Evolutionary conservation across 345 rosid species (phyloP), one percentile per base, ranked within the genome.

Genomic region (Odontarrhena argentea): DNA sequence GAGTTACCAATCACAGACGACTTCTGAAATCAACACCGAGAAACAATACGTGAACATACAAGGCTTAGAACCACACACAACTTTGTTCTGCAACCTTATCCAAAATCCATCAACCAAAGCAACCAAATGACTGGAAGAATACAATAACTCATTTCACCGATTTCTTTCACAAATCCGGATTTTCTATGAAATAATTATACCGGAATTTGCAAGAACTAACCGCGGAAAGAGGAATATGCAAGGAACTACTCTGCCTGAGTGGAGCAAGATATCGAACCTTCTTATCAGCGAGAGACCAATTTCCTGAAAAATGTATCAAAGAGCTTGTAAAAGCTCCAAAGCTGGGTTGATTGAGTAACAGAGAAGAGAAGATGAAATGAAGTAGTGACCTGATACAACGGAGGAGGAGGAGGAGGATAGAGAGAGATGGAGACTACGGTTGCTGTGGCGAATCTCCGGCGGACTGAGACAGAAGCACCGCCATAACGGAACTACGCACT

Each of bases 401-500:
- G 69, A 58, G 26, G 76, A 73, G 12, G 67, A 45, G 42, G 26
- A 60, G 14, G 70, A 58, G 6, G 55, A 51, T 45, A 53, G 1
- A 26, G 68, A 3, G 22, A 67, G 13, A 46, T 45, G 28, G 56
- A 65, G 54, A 42, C 44, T 26, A 4, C 49, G 52, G 6, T 18
- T 60, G 12, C 10, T 64, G 8, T 60, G 73, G 38, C 63, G 68
- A 15, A 26, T 0, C 57, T 52, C 73, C 73, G 73, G 72, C 28
- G 68, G 35, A 49, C 49, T 58, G 66, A 65, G 76, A 58, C 32
- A 73, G 55, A 73, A 73, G 76, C 76, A 30, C 36, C 76, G 71
- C 65, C 67, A 66, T 15, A 71, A 30, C 25, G 76, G 71, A 57
- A 65, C 76, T 34, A 73, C 60, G 58, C 66, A 73, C 24, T 73